Base-by-base conservation (phyloP, 768 basidiomycete species). In the Mycena belliarum region DNA sequence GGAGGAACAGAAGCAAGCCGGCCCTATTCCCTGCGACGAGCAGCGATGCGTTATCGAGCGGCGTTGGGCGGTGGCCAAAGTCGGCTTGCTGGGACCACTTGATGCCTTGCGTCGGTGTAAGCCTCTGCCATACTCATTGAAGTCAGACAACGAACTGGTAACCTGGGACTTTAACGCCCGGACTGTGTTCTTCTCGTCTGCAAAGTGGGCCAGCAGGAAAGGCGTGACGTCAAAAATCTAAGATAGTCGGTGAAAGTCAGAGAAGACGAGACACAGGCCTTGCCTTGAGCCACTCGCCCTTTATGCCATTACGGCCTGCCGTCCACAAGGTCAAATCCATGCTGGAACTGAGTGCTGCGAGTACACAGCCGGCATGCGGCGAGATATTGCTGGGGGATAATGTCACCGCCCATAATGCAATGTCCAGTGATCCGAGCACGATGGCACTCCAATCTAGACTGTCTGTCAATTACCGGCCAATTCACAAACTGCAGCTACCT, bases 401-500 rank as follows among this genome's bases (percentile, higher is more conserved):
- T 8, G 84, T 70, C 29, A 86, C 75, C 12, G 80, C 76, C 52
- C 76, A 79, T 21, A 92, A 66, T 15, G 79, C 78, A 16, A 84
- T 70, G 61, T 91, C 90, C n/a, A 93, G 78, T 11, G 88, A 89
- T 6, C 91, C 91, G 37, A 91, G 76, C 6, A 83, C 82, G 4
- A 83, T 73, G 18, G 84, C 79, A 29, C 80, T 83, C 89, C 88
- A 91, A 46, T 82, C 89, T 91, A 16, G 35, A 23, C 18, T 49
- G 29, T 54, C 48, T 28, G 10, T 47, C 5, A 47, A 15, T 21
- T n/a, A 8, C 18, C 9, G 18, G 7, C 12, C 28, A 18, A 26
- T 1, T 23, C 8, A 12, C 15, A 12, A 29, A 33, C 4, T 20
- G 18, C 2, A 47, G 46, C 46, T 41, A 81, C 82, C 75, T 76